These are phyloP conservation scores for Naganishia kalamii DNA, from an alignment of 768 basidiomycete species.

Conservation along the genomic window DNA sequence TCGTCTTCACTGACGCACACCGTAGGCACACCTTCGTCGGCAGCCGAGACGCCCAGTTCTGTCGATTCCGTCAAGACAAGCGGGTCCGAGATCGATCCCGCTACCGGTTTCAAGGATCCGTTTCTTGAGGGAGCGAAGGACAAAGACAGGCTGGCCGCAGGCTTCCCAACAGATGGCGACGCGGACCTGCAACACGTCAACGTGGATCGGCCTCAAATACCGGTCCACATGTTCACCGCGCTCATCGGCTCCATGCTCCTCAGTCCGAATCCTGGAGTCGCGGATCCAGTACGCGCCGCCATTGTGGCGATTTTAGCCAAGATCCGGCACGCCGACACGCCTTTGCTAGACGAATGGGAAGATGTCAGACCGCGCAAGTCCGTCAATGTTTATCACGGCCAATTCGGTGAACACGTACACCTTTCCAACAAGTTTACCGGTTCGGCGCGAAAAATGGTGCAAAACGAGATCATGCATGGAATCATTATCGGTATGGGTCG, in stretches of 20 bases:
- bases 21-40: slow-evolving; percentile 19
- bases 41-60: slow-evolving; percentile 10
- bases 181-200: slow-evolving; percentile 16
- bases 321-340: slow-evolving; percentile 55
- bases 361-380: background rate
- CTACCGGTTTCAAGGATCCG: background rate
- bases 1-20: slow-evolving; percentile 12
- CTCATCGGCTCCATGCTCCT: slow-evolving; percentile 82
- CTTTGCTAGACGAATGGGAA: slow-evolving; percentile 28
- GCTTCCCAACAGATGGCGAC: slow-evolving; percentile 1
- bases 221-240: slow-evolving; percentile 82
- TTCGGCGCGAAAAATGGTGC: slow-evolving; percentile 58
- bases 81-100: background rate
- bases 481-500: slow-evolving; percentile 85
- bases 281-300: slow-evolving; percentile 64
- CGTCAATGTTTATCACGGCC: slow-evolving; percentile 14
- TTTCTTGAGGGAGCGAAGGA: background rate
- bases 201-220: slow-evolving; percentile 49
- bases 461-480: slow-evolving; percentile 73
- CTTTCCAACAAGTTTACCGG: slow-evolving; percentile 12
- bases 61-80: slow-evolving; percentile 5
- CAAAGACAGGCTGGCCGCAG: background rate
- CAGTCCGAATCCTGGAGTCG: slow-evolving; percentile 67
- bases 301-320: slow-evolving; percentile 71
- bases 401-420: slow-evolving; percentile 10